Base-by-base conservation (phyloP, 768 basidiomycete species). In the Termitomyces sp. region DNA sequence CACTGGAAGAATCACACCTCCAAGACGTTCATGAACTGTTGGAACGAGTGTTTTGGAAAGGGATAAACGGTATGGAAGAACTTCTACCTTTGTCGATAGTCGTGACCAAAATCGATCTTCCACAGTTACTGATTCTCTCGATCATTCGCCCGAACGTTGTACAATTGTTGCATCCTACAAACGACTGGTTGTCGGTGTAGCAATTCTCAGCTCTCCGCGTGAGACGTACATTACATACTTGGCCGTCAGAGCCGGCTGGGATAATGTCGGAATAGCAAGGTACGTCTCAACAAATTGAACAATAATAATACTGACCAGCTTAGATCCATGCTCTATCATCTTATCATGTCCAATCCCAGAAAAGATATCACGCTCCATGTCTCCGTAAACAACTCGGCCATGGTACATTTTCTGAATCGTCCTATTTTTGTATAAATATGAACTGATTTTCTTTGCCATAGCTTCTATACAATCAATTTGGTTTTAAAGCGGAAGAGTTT, bases 401-500 rank as follows among this genome's bases (percentile, higher is more conserved):
- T 90, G 87, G 88, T 88, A 64, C 45, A 72, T 65, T 40, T 16
- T 32, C 35, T 8, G 14, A 9, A 24, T 24, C 30, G 36, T 22
- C 12, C 38, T 49, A 26, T 38, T 45, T 36, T 49, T 14, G 4
- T 44, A n/a, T 26, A 24, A 47, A 66, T 61, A 3, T 38, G 3
- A 32, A 35, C 38, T 32, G 43, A 45, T 20, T 22, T 40, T 55
- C 30, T 42, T 36, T n/a, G 33, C 6, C 50, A n/a, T 53, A 91
- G 90, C 72, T 92, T 4, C 69, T 93, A 18, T 93, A 92, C 71
- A 92, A 93, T 61, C 85, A 84, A 51, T 92, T 93, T 64, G 90
- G 91, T 28, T 92, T 93, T 78, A 92, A 93, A 63, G 87, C 88
- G 0, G 90, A 92, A 70, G 89, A 88, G 66, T 92, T 92, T 58